Evolutionary conservation across 1,284 basidiomycete genomes (phyloP).

Genomic region (Pterulicium gracile): DNA sequence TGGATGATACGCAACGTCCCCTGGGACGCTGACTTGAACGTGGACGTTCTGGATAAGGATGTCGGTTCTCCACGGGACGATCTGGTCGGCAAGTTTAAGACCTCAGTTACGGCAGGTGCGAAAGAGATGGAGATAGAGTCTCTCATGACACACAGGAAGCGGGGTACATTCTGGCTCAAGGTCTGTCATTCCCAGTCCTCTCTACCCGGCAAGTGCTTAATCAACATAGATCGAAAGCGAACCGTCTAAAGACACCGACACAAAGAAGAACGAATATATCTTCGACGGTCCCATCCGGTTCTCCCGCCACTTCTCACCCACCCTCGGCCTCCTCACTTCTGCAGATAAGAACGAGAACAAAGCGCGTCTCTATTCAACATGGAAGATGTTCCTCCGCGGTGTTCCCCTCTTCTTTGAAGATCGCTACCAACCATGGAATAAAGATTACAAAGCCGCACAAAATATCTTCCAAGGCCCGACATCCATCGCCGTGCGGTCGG

Average conservation of each 20-base stretch:
- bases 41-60: slow-evolving; percentile 59
- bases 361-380: slow-evolving; percentile 64
- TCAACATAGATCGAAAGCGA: slow-evolving; percentile 24
- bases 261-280: slow-evolving; percentile 37
- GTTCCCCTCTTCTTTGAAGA: slow-evolving; percentile 50
- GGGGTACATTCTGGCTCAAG: slow-evolving; percentile 62
- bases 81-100: slow-evolving; percentile 53
- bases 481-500: slow-evolving; percentile 48
- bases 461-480: slow-evolving; percentile 56
- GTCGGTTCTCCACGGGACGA: slow-evolving; percentile 46
- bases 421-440: slow-evolving; percentile 55
- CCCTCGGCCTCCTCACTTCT: slow-evolving; percentile 49
- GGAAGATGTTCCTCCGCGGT: slow-evolving; percentile 64
- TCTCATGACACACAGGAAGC: slow-evolving; percentile 30
- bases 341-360: slow-evolving; percentile 51
- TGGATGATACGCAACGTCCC: slow-evolving; percentile 69
- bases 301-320: slow-evolving; percentile 58
- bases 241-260: slow-evolving; percentile 19
- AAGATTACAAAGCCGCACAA: slow-evolving; percentile 54
- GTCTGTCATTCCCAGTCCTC: slow-evolving; percentile 21
- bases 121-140: slow-evolving; percentile 53
- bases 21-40: slow-evolving; percentile 38
- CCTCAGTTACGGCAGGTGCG: slow-evolving; percentile 38
- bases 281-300: slow-evolving; percentile 68
- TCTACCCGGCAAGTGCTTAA: not conserved